phyloP scores from a whole-genome alignment of 495 filamentous ascomycete species.

The Penicillium turbatum region DNA sequence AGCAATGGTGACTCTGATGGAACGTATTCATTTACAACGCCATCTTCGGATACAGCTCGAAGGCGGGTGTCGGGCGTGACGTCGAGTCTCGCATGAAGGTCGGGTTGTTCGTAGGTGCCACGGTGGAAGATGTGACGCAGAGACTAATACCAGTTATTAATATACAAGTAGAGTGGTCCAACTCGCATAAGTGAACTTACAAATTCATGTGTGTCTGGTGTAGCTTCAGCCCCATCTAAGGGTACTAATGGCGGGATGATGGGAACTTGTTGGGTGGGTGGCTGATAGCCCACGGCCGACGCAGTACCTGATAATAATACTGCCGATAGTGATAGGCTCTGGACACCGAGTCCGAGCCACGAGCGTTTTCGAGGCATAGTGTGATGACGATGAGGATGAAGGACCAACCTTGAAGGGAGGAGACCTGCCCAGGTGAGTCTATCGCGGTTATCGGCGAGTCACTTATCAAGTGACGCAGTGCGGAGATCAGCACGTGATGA shows the following conservation, averaged over 20 bases:
- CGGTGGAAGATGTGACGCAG: slow-evolving; percentile 91
- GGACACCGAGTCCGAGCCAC: slow-evolving; percentile 12
- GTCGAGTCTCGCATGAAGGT: slow-evolving; percentile 71
- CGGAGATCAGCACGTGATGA: slow-evolving; percentile 21
- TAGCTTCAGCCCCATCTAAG: slow-evolving; percentile 15
- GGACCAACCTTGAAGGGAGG: background rate
- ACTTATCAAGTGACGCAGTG: slow-evolving; percentile 32
- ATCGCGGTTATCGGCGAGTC: slow-evolving; percentile 1
- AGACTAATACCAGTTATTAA: slow-evolving; percentile 47
- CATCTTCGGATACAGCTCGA: slow-evolving; percentile 63
- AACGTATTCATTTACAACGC: slow-evolving; percentile 38
- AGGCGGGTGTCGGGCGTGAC: slow-evolving; percentile 59
- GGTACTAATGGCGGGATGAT: slow-evolving; percentile 35
- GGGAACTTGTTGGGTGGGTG: slow-evolving; percentile 19
- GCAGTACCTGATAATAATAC: slow-evolving; percentile 18
- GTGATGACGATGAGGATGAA: background rate
- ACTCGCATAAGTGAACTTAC: slow-evolving; percentile 25
- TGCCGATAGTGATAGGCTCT: slow-evolving; percentile 22
- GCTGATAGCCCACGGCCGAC: slow-evolving; percentile 23
- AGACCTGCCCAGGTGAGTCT: slow-evolving; percentile 15
- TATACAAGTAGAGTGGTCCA: background rate
- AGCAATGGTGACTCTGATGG: slow-evolving; percentile 32
- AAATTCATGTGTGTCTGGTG: slow-evolving; percentile 33
- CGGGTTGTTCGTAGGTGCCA: slow-evolving; percentile 67
- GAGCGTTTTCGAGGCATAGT: slow-evolving; percentile 18